These are phyloP conservation scores for Apiospora aurea DNA, from an alignment of 2,329 filamentous ascomycete species.

Conservation along the genomic window DNA sequence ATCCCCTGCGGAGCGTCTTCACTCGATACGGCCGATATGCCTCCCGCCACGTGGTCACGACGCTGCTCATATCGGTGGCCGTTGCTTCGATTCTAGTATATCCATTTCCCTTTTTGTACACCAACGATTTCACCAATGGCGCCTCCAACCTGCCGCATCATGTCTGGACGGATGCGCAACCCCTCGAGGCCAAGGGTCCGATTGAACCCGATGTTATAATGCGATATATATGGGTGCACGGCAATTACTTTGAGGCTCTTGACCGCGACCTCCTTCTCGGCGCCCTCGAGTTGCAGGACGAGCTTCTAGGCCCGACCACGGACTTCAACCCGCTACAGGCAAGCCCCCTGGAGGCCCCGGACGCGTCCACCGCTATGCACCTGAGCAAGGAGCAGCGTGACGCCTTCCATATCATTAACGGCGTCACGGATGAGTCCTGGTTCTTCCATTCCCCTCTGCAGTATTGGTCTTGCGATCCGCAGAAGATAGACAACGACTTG, in stretches of 20 bases:
- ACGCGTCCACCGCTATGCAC: slow-evolving; percentile 38
- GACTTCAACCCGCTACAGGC: slow-evolving; percentile 59
- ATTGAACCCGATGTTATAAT: slow-evolving; percentile 75
- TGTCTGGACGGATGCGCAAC: slow-evolving; percentile 80
- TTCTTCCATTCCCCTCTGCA: slow-evolving; percentile 84
- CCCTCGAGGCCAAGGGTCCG: slow-evolving; percentile 59
- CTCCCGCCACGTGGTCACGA: slow-evolving; percentile 75
- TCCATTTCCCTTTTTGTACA: slow-evolving; percentile 78
- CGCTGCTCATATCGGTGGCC: slow-evolving; percentile 76
- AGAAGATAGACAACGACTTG: slow-evolving; percentile 63
- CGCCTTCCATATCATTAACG: slow-evolving; percentile 65
- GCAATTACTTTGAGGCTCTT: slow-evolving; percentile 80
- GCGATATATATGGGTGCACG: slow-evolving; percentile 83
- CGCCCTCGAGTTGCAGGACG: slow-evolving; percentile 74
- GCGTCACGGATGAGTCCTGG: slow-evolving; percentile 70
- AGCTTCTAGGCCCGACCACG: slow-evolving; percentile 67
- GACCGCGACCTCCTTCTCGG: slow-evolving; percentile 68
- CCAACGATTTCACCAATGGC: slow-evolving; percentile 73
- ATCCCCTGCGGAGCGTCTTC: slow-evolving; percentile 71
- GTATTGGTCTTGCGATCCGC: slow-evolving; percentile 76
- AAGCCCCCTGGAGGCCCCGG: slow-evolving; percentile 36
- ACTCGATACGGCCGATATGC: slow-evolving; percentile 74
- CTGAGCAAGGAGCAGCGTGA: slow-evolving; percentile 58
- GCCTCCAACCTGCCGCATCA: slow-evolving; percentile 77
- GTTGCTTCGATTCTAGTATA: slow-evolving; percentile 75